A percentile compares a stretch with the other conserved stretches of the same genome.
These are phyloP conservation scores for Globisporangium alternatum DNA, from an alignment of 352 stramenopile genomes.

Conservation along the genomic window DNA sequence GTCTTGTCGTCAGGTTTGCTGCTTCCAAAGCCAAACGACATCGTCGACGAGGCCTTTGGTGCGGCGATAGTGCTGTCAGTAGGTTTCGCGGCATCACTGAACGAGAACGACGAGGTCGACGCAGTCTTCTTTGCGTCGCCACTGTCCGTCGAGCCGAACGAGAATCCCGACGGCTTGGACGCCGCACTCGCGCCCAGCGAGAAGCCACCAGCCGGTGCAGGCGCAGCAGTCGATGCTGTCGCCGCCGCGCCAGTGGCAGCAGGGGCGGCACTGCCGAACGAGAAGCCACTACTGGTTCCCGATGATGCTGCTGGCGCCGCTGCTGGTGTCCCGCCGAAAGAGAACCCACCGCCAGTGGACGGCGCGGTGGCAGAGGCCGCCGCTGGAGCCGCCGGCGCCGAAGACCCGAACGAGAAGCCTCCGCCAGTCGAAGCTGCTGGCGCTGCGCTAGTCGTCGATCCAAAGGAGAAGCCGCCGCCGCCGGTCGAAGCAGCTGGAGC, in stretches of 20 bases:
- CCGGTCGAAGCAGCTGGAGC: background rate
- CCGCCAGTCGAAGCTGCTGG: conserved; percentile 4
- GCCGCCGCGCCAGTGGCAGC: background rate
- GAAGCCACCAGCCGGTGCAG: background rate
- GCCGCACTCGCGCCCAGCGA: conserved; percentile 9
- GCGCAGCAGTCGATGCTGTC: background rate
- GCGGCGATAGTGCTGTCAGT: conserved; percentile 5
- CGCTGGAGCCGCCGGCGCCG: conserved; percentile 7
- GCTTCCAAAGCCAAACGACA: conserved; percentile 40
- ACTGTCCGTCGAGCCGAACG: conserved; percentile 8
- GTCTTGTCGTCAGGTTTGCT: conserved; percentile 2
- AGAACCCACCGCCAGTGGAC: conserved; percentile 6
- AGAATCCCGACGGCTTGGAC: conserved; percentile 1
- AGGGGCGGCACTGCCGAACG: conserved; percentile 7
- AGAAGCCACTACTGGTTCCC: conserved; percentile 11
- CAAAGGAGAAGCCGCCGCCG: conserved; percentile 4
- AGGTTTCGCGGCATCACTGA: conserved; percentile 13
- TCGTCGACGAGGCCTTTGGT: conserved; percentile 4
- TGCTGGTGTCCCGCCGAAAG: conserved; percentile 1
- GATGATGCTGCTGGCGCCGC: background rate
- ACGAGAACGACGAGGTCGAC: conserved; percentile 23
- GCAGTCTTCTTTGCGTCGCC: conserved; percentile 1
- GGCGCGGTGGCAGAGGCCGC: conserved; percentile 4
- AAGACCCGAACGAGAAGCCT: conserved; percentile 30
- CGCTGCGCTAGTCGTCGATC: conserved; percentile 6